Conservation (phyloP, 2,329 filamentous ascomycete genomes). For the Aspergillus pseudoterreus region DNA sequence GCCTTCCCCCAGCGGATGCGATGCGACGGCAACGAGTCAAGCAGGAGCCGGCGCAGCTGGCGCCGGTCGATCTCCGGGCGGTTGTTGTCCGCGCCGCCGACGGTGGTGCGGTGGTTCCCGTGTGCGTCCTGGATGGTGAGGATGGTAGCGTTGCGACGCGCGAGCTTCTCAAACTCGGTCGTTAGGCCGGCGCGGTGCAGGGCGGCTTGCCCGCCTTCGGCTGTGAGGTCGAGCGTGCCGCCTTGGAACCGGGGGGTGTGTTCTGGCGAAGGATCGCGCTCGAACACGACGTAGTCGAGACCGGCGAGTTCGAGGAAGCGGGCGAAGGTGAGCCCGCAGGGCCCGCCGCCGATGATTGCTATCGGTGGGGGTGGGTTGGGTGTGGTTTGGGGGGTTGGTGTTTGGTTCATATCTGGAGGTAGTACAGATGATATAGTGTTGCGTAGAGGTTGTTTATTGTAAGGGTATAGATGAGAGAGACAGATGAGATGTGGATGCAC, state of each 20-base stretch:
- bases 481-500: too few species aligned
- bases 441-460: too few species aligned
- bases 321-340: constrained; percentile 19
- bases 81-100: constrained; percentile 24
- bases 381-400: neutral
- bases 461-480: too few species aligned
- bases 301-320: constrained; percentile 14
- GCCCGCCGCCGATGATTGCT: constrained; percentile 19
- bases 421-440: too few species aligned
- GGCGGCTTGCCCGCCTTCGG: constrained; percentile 16
- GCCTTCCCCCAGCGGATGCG: constrained; percentile 31
- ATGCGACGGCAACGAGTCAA: constrained; percentile 30
- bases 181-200: constrained; percentile 19
- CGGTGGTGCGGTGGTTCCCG: neutral
- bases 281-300: constrained; percentile 18
- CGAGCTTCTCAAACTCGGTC: constrained; percentile 16
- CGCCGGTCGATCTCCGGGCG: constrained; percentile 42
- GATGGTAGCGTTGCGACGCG: constrained; percentile 13
- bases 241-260: constrained; percentile 9
- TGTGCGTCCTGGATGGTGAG: neutral
- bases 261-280: constrained; percentile 11
- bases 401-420: too few species aligned
- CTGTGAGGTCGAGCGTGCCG: constrained; percentile 21
- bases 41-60: constrained; percentile 33
- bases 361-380: constrained; percentile 7